These are phyloP conservation scores for Leucocoprinus sp. DNA, from an alignment of 768 basidiomycete genomes.

Conservation along the genomic window DNA sequence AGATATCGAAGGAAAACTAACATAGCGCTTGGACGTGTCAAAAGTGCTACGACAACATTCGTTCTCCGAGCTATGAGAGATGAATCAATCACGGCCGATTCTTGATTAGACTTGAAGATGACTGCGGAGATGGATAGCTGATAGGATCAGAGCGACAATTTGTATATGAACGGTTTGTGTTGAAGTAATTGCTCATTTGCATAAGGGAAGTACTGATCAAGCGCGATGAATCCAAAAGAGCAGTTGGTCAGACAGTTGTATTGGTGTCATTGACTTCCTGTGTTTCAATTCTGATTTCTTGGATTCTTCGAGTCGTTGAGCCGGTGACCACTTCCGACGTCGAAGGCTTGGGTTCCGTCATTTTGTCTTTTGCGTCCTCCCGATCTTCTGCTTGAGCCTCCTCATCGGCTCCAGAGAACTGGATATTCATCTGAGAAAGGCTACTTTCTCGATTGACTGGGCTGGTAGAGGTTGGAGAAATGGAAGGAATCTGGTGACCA, in stretches of 20 bases:
- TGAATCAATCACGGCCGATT: neutral
- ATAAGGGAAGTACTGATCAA: slow-evolving; percentile 1
- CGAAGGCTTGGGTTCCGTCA: neutral
- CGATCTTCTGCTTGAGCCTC: slow-evolving; percentile 9
- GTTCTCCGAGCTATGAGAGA: neutral
- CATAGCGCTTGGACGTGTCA: neutral
- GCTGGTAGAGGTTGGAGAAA: slow-evolving; percentile 66
- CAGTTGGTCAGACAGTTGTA: neutral
- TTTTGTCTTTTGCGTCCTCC: neutral
- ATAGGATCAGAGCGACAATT: slow-evolving; percentile 9
- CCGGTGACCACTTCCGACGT: slow-evolving; percentile 1
- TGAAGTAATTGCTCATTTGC: slow-evolving; percentile 3
- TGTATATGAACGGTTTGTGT: neutral
- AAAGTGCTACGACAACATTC: neutral
- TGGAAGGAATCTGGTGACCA: slow-evolving; percentile 51
- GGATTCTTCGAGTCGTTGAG: neutral
- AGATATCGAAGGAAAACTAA: slow-evolving; percentile 3
- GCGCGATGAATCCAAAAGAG: neutral
- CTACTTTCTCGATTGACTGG: slow-evolving; percentile 59
- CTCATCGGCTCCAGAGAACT: slow-evolving; percentile 22
- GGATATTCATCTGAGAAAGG: slow-evolving; percentile 31
- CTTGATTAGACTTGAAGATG: neutral
- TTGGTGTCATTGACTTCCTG: slow-evolving; percentile 7
- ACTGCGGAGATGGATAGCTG: neutral
- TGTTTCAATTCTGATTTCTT: neutral